Evolutionary conservation across 106 monocot genomes (phyloP), one percentile per base, ranked within the genome.

Genomic region (Dendrobium officinale): DNA sequence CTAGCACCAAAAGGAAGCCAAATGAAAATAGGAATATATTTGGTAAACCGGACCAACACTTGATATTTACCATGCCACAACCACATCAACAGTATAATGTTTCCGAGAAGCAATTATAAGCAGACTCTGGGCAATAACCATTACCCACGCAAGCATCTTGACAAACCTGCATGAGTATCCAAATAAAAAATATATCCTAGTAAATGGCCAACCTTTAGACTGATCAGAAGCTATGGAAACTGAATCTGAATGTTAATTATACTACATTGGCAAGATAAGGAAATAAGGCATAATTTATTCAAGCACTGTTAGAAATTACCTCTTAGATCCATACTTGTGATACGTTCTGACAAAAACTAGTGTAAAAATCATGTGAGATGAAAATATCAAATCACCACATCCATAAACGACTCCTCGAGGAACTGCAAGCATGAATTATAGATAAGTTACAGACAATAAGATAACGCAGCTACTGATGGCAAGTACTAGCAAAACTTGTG

Each of bases 331-430:
- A 84, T 93, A 96, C 75, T 93, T 96, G 40, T 88, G 84, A 68
- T 93, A 96, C 27, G 96, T 93, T 49, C 67, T 84, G 58, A 96
- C 93, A 82, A 96, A 96, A 33, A 96, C 93, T 56, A 96, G 75
- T 37, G 92, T 90, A 77, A 96, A 96, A 77, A 96, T 96, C 96
- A 96, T 96, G 81, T 96, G 96, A 22, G 96, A 96, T 56, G 96
- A 96, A 90, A 96, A 96, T 74, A 96, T 96, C 86, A 96, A 74
- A 75, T 96, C 96, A 75, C 96, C 96, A 81, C 96, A 96, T 75
- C 96, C 96, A 87, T 86, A 93, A 47, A 88, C 18, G 42, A 87
- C 84, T 68, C 96, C 96, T 4, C 78, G 88, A 37, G 93, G 93
- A 90, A 96, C 96, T 96, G 85, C 79, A 89, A 86, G 43, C 5